Evolutionary conservation across 2,329 filamentous ascomycete species (phyloP).

Genomic region (Thelonectria blattea): DNA sequence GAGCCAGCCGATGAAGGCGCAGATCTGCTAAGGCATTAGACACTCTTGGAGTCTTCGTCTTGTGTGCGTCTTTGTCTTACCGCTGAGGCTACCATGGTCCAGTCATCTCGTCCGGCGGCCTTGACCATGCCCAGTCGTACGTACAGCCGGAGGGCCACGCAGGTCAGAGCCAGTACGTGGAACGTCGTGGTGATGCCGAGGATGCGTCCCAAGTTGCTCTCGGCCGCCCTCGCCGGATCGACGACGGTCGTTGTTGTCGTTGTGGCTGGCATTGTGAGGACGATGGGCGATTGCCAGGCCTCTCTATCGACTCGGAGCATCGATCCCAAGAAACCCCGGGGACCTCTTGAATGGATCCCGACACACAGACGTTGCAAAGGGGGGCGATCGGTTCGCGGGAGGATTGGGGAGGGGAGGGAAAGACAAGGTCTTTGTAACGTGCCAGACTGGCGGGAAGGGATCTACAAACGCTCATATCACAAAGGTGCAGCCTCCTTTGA

Average conservation of each 20-base stretch:
- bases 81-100: slow-evolving; percentile 22
- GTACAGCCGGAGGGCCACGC: slow-evolving; percentile 20
- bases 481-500: not conserved
- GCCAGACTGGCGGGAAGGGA: not conserved
- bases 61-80: no score
- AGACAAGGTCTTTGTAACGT: slow-evolving; percentile 1
- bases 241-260: not conserved
- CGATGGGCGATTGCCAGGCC: not conserved
- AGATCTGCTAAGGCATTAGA: no score
- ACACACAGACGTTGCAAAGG: not conserved
- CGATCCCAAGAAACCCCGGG: not conserved
- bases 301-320: not conserved
- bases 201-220: slow-evolving; percentile 22
- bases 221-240: slow-evolving; percentile 20
- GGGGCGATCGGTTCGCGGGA: not conserved
- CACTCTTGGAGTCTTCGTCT: no score
- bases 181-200: slow-evolving; percentile 18
- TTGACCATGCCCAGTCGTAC: slow-evolving; percentile 20
- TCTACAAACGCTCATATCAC: not conserved
- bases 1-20: slow-evolving; percentile 23
- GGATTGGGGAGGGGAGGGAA: not conserved
- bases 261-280: slow-evolving; percentile 3
- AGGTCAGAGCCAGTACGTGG: slow-evolving; percentile 15
- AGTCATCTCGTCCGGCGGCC: slow-evolving; percentile 24
- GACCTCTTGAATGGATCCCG: not conserved